Evolutionary conservation across 192 early-diverging fungal species (phyloP).

Genomic region (Backusella westeae): DNA sequence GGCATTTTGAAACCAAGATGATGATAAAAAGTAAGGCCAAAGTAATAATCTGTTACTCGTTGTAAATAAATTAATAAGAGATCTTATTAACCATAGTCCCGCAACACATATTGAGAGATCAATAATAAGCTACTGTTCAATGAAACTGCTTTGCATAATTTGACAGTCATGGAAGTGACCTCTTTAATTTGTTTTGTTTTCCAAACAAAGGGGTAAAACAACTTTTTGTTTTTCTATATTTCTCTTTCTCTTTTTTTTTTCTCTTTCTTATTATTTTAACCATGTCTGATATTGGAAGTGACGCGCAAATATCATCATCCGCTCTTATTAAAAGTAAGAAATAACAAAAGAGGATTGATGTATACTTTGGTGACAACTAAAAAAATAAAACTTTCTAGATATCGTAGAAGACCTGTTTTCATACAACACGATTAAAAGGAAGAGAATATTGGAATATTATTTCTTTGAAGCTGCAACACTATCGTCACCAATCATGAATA

Average conservation of each 20-base stretch:
- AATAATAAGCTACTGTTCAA: too few relatives aligned
- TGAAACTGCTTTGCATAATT: background rate
- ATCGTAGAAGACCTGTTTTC: conserved; percentile 47
- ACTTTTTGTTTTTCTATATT: background rate
- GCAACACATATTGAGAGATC: too few relatives aligned
- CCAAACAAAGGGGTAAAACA: background rate
- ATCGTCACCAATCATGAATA: conserved; percentile 49
- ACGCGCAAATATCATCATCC: conserved; percentile 15
- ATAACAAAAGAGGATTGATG: background rate
- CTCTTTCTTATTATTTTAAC: background rate
- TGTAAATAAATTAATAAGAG: too few relatives aligned
- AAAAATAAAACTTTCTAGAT: conserved; percentile 3
- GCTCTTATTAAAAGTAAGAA: conserved; percentile 15
- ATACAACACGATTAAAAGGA: conserved; percentile 50
- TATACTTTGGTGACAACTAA: background rate
- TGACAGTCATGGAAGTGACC: background rate
- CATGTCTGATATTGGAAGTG: conserved; percentile 27
- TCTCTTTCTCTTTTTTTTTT: background rate
- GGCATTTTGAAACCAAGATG: too few relatives aligned
- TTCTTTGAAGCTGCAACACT: conserved; percentile 50
- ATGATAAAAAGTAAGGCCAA: too few relatives aligned
- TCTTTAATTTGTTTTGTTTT: background rate
- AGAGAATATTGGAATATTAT: conserved; percentile 52
- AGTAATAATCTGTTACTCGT: too few relatives aligned
- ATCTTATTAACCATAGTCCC: too few relatives aligned